phyloP scores from a whole-genome alignment of 352 stramenopile species.

The Globisporangium perplexum region DNA sequence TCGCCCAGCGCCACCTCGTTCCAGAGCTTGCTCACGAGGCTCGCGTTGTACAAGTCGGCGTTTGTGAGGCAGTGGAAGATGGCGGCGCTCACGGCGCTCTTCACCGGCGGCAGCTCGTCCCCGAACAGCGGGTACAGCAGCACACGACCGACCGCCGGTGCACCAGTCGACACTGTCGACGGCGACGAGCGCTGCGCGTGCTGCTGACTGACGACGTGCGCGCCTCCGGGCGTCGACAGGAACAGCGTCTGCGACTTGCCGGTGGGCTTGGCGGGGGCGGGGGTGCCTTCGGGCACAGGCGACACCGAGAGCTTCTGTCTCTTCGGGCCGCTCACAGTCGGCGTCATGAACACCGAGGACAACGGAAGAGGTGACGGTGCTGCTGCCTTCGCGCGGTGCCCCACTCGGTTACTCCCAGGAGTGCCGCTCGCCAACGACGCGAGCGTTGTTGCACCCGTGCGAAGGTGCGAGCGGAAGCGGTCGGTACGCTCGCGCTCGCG shows the following conservation, averaged over 20 bases:
- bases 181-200: not conserved
- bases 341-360: conserved; percentile 11
- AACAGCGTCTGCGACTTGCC: not conserved
- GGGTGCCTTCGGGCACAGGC: conserved; percentile 18
- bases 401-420: conserved; percentile 3
- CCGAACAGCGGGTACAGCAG: conserved; percentile 80
- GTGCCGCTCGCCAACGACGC: not conserved
- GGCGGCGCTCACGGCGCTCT: conserved; percentile 42
- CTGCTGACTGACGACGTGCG: not conserved
- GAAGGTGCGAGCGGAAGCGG: conserved; percentile 40
- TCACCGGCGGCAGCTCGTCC: conserved; percentile 42
- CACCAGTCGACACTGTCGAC: not conserved
- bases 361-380: not conserved
- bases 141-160: conserved; percentile 15
- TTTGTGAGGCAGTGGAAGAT: conserved; percentile 78
- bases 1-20: conserved; percentile 70
- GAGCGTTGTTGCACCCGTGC: conserved; percentile 17
- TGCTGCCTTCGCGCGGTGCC: conserved; percentile 15
- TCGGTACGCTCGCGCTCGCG: conserved; percentile 46
- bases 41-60: conserved; percentile 77
- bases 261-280: conserved; percentile 6
- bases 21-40: conserved; percentile 80
- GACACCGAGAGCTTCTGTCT: conserved; percentile 19
- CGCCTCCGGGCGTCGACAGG: not conserved
- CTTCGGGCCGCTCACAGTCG: conserved; percentile 4